Base-by-base conservation (phyloP, 2,329 filamentous ascomycete species). In the Cladosporium sp. region DNA sequence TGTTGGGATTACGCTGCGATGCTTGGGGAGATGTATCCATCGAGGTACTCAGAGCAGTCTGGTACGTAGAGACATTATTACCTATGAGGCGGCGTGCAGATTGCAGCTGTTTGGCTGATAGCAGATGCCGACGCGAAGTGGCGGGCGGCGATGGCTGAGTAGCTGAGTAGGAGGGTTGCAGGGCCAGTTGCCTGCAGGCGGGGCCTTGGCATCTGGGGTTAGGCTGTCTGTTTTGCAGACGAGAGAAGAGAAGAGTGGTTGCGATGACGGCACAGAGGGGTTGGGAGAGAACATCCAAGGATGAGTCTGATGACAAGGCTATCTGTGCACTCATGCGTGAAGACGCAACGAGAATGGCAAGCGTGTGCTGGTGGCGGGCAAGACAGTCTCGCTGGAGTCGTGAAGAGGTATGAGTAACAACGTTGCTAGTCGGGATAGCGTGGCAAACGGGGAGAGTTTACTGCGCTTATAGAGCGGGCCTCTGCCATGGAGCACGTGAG, bases 381-480 rank as follows among this genome's bases (percentile, higher is more conserved):
- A 17, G 22, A 19, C 45, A 19, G 45, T 34, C 9, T 19, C n/a
- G 40, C 11, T 4, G 36, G 28, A 55, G 39, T 17, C 22, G 43
- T 55, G 52, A 55, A 55, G 52, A 55, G 17, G 51, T 15, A 47
- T 37, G 52, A 55, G 40, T 45, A 40, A 55, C 52, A 43, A 36
- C 51, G 52, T 45, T 55, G 30, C 40, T 45, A 45, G 40, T 25
- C 20, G 36, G 38, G 19, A 36, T 51, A 51, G 50, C 19, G 50
- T 51, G 50, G 50, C 50, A n/a, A 55, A 30, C 28, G n/a, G 37
- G 17, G 5, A 2, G 51, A 55, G 51, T 55, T 55, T 55, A 55
- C 28, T 28, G 28, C 30, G 52, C 52, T 45, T 55, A 55, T 55
- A 55, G 52, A 55, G 52, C 52, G 52, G 52, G 52, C 52, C 52